Base-by-base conservation (phyloP, 2,329 filamentous ascomycete species). In the Lecanicillium sp. region DNA sequence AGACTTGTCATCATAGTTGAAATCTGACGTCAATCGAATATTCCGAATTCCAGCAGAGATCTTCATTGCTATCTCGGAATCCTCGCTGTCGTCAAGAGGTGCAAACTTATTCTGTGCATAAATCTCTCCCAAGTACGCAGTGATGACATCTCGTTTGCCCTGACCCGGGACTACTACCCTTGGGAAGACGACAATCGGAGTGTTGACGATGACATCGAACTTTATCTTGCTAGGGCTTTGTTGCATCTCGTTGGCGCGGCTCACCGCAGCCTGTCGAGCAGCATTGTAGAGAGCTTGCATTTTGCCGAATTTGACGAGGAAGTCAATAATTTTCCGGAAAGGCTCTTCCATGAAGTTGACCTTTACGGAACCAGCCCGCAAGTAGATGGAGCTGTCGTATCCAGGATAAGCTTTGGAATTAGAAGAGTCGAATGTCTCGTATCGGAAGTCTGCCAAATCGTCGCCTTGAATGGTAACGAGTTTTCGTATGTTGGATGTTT, bases 211-310 rank as follows among this genome's bases (percentile, higher is more conserved):
- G 15, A 98, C 77, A 53, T 98, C 92, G 41, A 96, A 96, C 56
- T 94, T 89, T 67, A 97, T 86, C 46, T 87, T 87, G 53, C 81
- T 87, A 0, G 86, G 85, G 54, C 81, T 89, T 54, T 97, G 84
- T 54, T 97, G 92, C 5, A 98, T 77, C 54, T 96, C 89, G 42
- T 78, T 94, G 9, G 92, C 94, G 59, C 96, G 89, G 45, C 86
- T 90, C 29, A 92, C 87, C 3, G 94, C 92, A 29, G 90, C 94
- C 61, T 95, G 87, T 25, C 94, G 79, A 11, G 94, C 92, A 30
- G 92, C 90, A 55, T 99, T 98, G 69, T 95, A 98, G 38, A 98
- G 84, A 17, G 92, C 90, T 61, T 98, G 92, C 92, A 99, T 99
- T 63, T 94, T 95, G 44, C 94, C 92, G 58, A 99, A 99, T 54